A percentile compares a stretch with the other conserved stretches of the same genome.
These are phyloP conservation scores for Glycine tomentella DNA, from an alignment of 306 rosid genomes.

Conservation along the genomic window DNA sequence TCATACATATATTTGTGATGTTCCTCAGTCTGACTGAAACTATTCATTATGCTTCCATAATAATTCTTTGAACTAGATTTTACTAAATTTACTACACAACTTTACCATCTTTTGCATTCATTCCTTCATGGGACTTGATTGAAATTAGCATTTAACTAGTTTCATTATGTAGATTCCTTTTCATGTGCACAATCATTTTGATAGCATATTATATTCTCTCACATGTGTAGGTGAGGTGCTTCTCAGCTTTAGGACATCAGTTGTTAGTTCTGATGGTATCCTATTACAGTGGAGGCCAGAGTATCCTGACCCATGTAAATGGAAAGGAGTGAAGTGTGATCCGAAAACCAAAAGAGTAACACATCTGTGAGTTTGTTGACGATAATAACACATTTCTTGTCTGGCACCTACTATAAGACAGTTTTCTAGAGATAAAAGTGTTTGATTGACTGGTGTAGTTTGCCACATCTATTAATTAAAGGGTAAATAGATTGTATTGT, in stretches of 20 bases:
- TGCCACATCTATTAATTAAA: not conserved
- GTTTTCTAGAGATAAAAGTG: constrained; percentile 21
- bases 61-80: constrained; percentile 18
- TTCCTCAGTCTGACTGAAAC: constrained; percentile 15
- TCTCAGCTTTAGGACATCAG: constrained; percentile 71
- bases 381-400: constrained; percentile 38
- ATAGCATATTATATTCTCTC: constrained; percentile 26
- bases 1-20: constrained; percentile 29
- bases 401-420: constrained; percentile 29
- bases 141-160: constrained; percentile 40
- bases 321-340: constrained; percentile 96
- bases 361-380: constrained; percentile 70
- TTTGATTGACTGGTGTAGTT: constrained; percentile 38
- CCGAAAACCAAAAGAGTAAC: constrained; percentile 85
- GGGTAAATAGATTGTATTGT: constrained; percentile 15
- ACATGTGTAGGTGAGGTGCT: constrained; percentile 84
- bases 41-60: constrained; percentile 6
- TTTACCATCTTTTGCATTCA: constrained; percentile 7
- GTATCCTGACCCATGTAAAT: constrained; percentile 87
- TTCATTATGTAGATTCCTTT: constrained; percentile 4
- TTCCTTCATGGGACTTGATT: constrained; percentile 30
- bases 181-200: constrained; percentile 22
- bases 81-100: not conserved
- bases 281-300: constrained; percentile 90
- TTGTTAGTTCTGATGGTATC: constrained; percentile 76